Percentiles rank a stretch among this genome's conserved stretches.
Evolutionary conservation across 371 early-diverging fungal species (phyloP).

Genomic region (Phascolomyces articulosus): DNA sequence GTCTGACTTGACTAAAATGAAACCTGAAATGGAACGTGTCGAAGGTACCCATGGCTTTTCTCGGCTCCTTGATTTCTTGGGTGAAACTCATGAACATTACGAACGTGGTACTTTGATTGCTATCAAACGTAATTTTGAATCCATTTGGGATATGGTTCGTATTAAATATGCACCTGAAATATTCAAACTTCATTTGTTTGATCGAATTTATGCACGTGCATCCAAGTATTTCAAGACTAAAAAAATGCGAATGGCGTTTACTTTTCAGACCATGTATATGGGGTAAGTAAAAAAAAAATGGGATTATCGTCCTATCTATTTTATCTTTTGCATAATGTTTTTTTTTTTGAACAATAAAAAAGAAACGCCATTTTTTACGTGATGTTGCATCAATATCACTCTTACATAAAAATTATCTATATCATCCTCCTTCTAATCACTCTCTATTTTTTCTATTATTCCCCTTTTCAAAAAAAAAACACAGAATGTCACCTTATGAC

Average conservation of each 20-base stretch:
- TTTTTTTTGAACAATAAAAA: not conserved
- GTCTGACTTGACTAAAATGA: conserved; percentile 57
- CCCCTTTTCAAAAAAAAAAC: not conserved
- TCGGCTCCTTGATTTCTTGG: conserved; percentile 50
- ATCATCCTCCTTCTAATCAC: not conserved
- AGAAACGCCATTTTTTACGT: too few relatives aligned
- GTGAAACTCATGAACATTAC: conserved; percentile 60
- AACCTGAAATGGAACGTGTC: conserved; percentile 54
- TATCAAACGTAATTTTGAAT: conserved; percentile 57
- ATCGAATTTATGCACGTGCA: conserved; percentile 52
- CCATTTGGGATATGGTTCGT: conserved; percentile 52
- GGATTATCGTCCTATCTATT: too few relatives aligned
- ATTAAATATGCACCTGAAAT: conserved; percentile 42
- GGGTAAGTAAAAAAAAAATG: conserved; percentile 32
- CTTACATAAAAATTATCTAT: too few relatives aligned
- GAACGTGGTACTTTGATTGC: conserved; percentile 49
- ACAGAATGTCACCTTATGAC: conserved; percentile 70
- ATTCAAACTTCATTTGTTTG: conserved; percentile 55
- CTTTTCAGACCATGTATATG: conserved; percentile 67
- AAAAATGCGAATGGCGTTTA: conserved; percentile 67
- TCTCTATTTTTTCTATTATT: too few relatives aligned
- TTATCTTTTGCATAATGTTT: not conserved
- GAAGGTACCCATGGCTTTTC: conserved; percentile 52
- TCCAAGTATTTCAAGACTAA: conserved; percentile 57
- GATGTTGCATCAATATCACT: too few relatives aligned